A percentile compares a stretch with the other conserved stretches of the same genome.
These are phyloP conservation scores for Lachnellula hyalina DNA, from an alignment of 2,329 filamentous ascomycete species.

Conservation along the genomic window DNA sequence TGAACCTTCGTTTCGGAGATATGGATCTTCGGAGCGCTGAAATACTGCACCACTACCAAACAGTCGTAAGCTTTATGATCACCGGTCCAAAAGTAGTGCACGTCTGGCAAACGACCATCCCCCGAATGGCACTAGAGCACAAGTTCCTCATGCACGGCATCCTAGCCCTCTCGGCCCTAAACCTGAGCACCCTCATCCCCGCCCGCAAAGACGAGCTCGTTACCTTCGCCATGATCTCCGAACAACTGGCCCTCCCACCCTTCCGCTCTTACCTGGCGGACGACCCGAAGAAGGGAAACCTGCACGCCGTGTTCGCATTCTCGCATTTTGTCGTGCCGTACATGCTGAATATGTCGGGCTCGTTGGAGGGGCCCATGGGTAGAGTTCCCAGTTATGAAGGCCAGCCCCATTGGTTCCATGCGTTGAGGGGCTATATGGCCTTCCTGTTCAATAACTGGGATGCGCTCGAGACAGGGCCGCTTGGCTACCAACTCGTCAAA, in stretches of 20 bases:
- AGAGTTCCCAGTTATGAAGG: constrained; percentile 6
- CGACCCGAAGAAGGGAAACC: background rate
- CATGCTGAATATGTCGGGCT: constrained; percentile 7
- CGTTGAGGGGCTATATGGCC: constrained; percentile 4
- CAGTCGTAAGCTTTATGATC: constrained; percentile 1
- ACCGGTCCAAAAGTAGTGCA: background rate
- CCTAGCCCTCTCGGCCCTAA: constrained; percentile 26
- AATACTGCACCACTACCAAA: constrained; percentile 9
- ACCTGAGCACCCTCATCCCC: constrained; percentile 22
- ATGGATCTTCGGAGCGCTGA: constrained; percentile 1
- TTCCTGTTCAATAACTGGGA: constrained; percentile 7
- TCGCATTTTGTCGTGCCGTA: constrained; percentile 16
- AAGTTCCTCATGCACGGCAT: constrained; percentile 18
- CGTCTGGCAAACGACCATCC: constrained; percentile 11
- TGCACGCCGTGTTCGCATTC: constrained; percentile 16
- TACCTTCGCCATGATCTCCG: constrained; percentile 1
- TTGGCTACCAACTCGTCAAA: constrained; percentile 3
- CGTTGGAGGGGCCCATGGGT: background rate
- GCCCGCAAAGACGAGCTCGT: constrained; percentile 3
- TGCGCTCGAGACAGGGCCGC: constrained; percentile 7
- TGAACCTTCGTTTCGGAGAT: background rate
- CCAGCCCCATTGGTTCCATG: constrained; percentile 16
- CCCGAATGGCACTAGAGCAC: constrained; percentile 12
- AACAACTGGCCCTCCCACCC: constrained; percentile 8
- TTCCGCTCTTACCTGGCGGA: constrained; percentile 4